Evolutionary conservation across 345 rosid genomes (phyloP).

Genomic region (Eucalyptus regnans): DNA sequence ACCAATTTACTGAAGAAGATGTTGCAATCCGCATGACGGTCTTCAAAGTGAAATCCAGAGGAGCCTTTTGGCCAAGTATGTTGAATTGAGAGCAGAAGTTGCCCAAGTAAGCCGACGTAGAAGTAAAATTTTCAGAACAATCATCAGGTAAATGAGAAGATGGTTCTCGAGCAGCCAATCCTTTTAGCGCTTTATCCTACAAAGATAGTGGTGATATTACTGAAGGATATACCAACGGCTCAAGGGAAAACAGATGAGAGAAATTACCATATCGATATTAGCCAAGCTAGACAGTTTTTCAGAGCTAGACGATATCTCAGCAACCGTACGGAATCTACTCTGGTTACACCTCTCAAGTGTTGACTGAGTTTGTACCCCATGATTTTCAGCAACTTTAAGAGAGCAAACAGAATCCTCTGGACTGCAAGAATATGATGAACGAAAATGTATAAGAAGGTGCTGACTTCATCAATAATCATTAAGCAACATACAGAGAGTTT

Average conservation of each 20-base stretch:
- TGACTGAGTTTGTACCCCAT: constrained; percentile 14
- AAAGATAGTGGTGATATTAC: constrained; percentile 1
- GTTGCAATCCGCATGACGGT: constrained; percentile 49
- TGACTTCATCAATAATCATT: neutral
- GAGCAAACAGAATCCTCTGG: constrained; percentile 21
- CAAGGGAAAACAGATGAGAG: neutral
- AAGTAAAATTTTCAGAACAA: constrained; percentile 22
- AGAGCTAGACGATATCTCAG: constrained; percentile 64
- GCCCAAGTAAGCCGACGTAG: constrained; percentile 13
- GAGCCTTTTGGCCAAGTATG: constrained; percentile 47
- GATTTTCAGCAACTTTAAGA: constrained; percentile 26
- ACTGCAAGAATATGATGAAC: constrained; percentile 17
- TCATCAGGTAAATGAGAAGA: constrained; percentile 15
- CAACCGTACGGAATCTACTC: constrained; percentile 63
- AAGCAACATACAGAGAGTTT: neutral
- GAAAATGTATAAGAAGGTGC: neutral
- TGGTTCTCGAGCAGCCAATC: constrained; percentile 45
- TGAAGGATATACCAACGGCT: neutral
- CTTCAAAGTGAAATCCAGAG: constrained; percentile 87
- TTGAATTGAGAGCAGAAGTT: constrained; percentile 39
- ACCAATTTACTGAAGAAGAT: constrained; percentile 63
- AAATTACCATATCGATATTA: constrained; percentile 70
- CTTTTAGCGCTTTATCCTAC: constrained; percentile 85
- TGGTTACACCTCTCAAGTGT: constrained; percentile 45
- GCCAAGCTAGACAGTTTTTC: constrained; percentile 32